Evolutionary conservation across 2,329 filamentous ascomycete genomes (phyloP).

Genomic region (Blumeriella jaapii): DNA sequence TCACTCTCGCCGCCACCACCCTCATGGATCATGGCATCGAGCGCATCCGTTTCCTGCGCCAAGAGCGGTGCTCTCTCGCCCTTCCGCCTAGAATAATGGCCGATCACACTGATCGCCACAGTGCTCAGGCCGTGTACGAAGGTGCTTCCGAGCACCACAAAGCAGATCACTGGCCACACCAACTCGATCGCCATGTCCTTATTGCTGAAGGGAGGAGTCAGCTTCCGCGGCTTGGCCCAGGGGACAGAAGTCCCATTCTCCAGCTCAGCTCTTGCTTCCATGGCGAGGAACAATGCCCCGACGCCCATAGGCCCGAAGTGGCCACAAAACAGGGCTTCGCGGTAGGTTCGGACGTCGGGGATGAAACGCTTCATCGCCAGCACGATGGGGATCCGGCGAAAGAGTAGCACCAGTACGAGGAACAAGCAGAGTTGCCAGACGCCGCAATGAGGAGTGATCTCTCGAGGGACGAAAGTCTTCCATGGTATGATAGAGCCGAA

Average conservation of each 20-base stretch:
- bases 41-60: constrained; percentile 36
- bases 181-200: constrained; percentile 31
- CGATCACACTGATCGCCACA: constrained; percentile 35
- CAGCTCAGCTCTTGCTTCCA: constrained; percentile 40
- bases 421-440: constrained; percentile 33
- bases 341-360: constrained; percentile 36
- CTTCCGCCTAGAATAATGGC: constrained; percentile 35
- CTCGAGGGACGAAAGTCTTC: constrained; percentile 30
- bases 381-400: constrained; percentile 41
- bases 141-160: constrained; percentile 41
- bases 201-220: constrained; percentile 25
- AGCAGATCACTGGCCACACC: constrained; percentile 43
- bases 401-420: constrained; percentile 37
- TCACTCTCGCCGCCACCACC: constrained; percentile 26
- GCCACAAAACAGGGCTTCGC: constrained; percentile 42
- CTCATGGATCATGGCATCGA: constrained; percentile 39
- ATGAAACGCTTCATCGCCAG: constrained; percentile 35
- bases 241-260: constrained; percentile 37
- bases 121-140: constrained; percentile 43
- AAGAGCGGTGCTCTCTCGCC: constrained; percentile 38
- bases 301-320: constrained; percentile 48
- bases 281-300: constrained; percentile 43
- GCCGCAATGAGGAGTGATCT: constrained; percentile 31
- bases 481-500: constrained; percentile 44
- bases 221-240: background rate